These are phyloP conservation scores for Hypoxylon cercidicola DNA, from an alignment of 495 filamentous ascomycete genomes.

Conservation along the genomic window DNA sequence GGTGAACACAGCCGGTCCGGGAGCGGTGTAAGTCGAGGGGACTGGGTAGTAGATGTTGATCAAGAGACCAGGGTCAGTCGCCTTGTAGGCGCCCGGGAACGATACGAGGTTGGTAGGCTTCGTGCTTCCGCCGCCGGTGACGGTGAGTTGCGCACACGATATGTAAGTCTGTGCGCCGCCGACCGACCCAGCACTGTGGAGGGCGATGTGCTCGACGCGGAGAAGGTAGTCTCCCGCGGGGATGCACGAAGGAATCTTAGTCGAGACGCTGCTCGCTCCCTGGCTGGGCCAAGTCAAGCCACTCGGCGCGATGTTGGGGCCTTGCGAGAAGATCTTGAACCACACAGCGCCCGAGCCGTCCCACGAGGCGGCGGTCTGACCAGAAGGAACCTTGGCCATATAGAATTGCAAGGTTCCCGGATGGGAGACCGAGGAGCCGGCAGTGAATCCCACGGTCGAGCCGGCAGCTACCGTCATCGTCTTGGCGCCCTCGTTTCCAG, in stretches of 20 bases:
- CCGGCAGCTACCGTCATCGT: slow-evolving; percentile 54
- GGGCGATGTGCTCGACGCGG: slow-evolving; percentile 67
- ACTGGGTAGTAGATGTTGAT: slow-evolving; percentile 54
- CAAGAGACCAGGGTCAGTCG: slow-evolving; percentile 48
- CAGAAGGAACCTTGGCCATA: slow-evolving; percentile 58
- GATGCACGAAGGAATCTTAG: slow-evolving; percentile 60
- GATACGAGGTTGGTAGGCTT: slow-evolving; percentile 45
- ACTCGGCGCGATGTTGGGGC: slow-evolving; percentile 46
- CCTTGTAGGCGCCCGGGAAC: slow-evolving; percentile 49
- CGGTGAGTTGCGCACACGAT: slow-evolving; percentile 49
- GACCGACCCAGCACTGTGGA: slow-evolving; percentile 55
- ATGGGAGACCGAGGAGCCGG: slow-evolving; percentile 53
- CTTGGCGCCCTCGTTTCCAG: slow-evolving; percentile 50
- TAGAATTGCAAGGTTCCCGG: slow-evolving; percentile 53
- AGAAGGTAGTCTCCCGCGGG: slow-evolving; percentile 66
- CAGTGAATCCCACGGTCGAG: slow-evolving; percentile 54
- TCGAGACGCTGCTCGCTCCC: slow-evolving; percentile 48
- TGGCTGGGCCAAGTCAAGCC: slow-evolving; percentile 53
- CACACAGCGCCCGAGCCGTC: slow-evolving; percentile 57
- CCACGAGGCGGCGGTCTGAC: slow-evolving; percentile 54
- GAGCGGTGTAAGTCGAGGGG: slow-evolving; percentile 50
- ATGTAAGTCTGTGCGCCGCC: slow-evolving; percentile 64
- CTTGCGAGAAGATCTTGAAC: slow-evolving; percentile 62
- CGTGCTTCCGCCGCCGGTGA: slow-evolving; percentile 47
- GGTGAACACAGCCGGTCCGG: slow-evolving; percentile 59